Base-by-base conservation (phyloP, 768 basidiomycete genomes). In the Russula foetens region DNA sequence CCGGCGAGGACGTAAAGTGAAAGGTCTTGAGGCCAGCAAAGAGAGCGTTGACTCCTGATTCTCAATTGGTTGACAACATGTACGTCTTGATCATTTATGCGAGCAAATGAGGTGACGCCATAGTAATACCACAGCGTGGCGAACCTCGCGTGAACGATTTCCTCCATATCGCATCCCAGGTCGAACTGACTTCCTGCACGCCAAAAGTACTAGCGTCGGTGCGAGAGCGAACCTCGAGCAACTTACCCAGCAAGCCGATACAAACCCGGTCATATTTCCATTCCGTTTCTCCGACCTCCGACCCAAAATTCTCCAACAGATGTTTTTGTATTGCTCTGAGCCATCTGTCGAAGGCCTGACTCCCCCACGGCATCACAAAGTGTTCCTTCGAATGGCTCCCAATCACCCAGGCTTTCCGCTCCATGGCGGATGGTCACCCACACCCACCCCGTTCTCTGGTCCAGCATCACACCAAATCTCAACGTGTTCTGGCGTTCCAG, bases 351-450 rank as follows among this genome's bases (percentile, higher is more conserved):
- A 60, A 17, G 26, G 15, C 47, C 26, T 19, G 9, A 17, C 39
- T 9, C 4, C 47, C 9, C 29, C 28, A n/a, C 24, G 3, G 19
- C 39, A 51, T 61, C 43, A 38, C 24, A 51, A 50, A 35, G 29
- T 45, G 31, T 51, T 41, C 31, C n/a, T 54, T 54, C 15, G 57
- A 53, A 7, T 62, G 61, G 61, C 56, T 62, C 43, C 50, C 57
- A 15, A 59, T 62, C 51, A 62, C 61, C 9, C 61, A 59, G 24
- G 57, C 59, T 23, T 62, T 57, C 43, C 55, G 38, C 12, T n/a
- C 28, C n/a, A 21, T 62, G 61, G 61, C 50, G 61, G 14, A 29
- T 35, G 8, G 29, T 53, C 15, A 19, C 57, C 2, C 49, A 58
- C 52, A 24, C 33, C 7, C 28, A 45, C 28, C 55, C 61, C 14